A percentile compares a stretch with the other conserved stretches of the same genome.
phyloP scores from a whole-genome alignment of 2,329 filamentous ascomycete genomes.

The Penicillium corylophilum region DNA sequence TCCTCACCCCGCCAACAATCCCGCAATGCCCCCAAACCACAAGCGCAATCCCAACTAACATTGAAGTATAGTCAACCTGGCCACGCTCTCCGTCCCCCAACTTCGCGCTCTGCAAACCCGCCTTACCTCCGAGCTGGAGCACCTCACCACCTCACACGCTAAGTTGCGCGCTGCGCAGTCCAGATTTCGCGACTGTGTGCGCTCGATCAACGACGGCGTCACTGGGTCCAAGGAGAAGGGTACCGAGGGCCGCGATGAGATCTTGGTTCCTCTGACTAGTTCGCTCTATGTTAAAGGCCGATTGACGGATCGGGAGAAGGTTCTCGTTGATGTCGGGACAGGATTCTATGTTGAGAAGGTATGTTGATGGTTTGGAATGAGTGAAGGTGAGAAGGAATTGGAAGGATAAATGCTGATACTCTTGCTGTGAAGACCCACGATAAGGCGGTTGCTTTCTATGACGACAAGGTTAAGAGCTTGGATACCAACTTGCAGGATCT shows the following conservation, averaged over 20 bases:
- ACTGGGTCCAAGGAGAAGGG: constrained; percentile 36
- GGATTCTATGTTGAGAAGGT: constrained; percentile 96
- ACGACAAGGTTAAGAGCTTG: constrained; percentile 65
- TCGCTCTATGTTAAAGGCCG: constrained; percentile 90
- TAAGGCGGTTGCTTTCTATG: constrained; percentile 67
- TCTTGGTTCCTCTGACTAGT: constrained; percentile 91
- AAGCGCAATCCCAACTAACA: neutral
- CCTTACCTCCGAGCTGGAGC: constrained; percentile 92
- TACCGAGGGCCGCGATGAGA: constrained; percentile 43
- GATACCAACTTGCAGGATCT: constrained; percentile 64
- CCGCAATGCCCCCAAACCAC: neutral
- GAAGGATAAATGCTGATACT: neutral
- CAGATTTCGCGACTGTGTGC: constrained; percentile 88
- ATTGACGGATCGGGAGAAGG: constrained; percentile 69
- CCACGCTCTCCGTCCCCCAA: constrained; percentile 77
- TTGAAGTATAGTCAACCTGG: constrained; percentile 59
- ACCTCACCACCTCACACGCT: constrained; percentile 84
- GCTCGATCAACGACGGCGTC: constrained; percentile 66
- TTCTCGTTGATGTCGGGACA: constrained; percentile 89
- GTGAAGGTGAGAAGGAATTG: neutral
- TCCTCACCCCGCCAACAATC: neutral
- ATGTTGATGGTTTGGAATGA: constrained; percentile 7
- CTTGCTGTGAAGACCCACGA: constrained; percentile 45
- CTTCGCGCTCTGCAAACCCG: constrained; percentile 92
- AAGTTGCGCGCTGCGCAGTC: constrained; percentile 86